Evolutionary conservation across 257 asterid species (phyloP), one percentile per base, ranked within the genome.

Genomic region (Solanum ossicruentum): DNA sequence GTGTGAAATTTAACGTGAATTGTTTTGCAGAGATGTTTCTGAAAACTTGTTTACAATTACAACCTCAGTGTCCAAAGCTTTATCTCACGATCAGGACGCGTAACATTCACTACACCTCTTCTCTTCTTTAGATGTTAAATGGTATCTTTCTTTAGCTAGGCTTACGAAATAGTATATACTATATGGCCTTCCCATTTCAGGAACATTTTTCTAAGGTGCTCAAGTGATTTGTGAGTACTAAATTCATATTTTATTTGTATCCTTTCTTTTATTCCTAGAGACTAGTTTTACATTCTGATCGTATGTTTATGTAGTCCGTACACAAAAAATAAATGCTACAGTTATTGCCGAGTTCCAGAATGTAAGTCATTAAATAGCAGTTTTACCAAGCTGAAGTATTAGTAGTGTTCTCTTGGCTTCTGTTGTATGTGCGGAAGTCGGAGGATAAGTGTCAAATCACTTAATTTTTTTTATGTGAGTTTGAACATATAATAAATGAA

Each of bases 21-120:
- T 49, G 56, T 65, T 69, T 81, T 70, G 78, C 83, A 85, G 88
- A 51, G 88, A 85, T 82, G 77, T 85, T 85, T 85, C 88, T 17
- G 85, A 85, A 71, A 85, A 81, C 84, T 1, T 17, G 15, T 85
- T 85, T 60, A 67, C 77, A 39, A 60, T 69, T 17, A 49, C 12
- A 4, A n/a, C 77, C 43, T 57, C 39, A 36, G 39, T 13, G 20
- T 70, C 51, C 32, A 39, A 41, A 0, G 32, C 56, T 71, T 1
- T 1, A 71, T 71, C 80, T 71, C 23, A 58, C n/a, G 66, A 71
- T 71, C 56, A 7, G 32, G 80, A 43, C 32, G 80, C 43, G 80
- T 71, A 71, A 71, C n/a, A 41, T 41, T 70, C 80, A 71, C 17
- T 71, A 71, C 56, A 23, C 11, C 20, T 20, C 56, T 71, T 71